A percentile compares a stretch with the other conserved stretches of the same genome.
Evolutionary conservation across 306 rosid species (phyloP).

Genomic region (Inga laurina): DNA sequence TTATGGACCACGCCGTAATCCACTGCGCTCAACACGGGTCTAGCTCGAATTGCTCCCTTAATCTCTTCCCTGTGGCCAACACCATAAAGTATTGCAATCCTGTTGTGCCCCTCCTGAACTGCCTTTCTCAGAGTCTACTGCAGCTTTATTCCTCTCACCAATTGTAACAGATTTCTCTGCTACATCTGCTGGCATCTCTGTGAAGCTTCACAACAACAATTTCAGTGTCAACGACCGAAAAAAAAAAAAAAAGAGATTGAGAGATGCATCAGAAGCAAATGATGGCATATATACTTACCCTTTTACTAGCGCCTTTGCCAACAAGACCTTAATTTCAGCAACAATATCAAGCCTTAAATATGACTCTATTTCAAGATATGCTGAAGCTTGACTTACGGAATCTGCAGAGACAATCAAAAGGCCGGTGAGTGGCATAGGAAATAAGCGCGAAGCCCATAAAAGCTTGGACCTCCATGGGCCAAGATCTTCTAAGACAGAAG

Average conservation of each 20-base stretch:
- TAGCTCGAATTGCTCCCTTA: conserved; percentile 81
- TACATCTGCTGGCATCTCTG: conserved; percentile 70
- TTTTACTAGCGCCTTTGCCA: conserved; percentile 80
- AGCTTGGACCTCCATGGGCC: not conserved
- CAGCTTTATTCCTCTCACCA: conserved; percentile 88
- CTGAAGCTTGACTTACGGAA: conserved; percentile 60
- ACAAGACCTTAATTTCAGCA: conserved; percentile 88
- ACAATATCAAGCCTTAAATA: conserved; percentile 87
- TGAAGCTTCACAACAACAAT: conserved; percentile 56
- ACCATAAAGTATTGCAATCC: conserved; percentile 90
- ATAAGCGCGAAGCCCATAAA: conserved; percentile 90
- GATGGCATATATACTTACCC: conserved; percentile 52
- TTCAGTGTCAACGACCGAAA: conserved; percentile 28
- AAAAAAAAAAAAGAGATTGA: conserved; percentile 2
- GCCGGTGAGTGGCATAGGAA: conserved; percentile 97
- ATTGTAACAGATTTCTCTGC: conserved; percentile 84
- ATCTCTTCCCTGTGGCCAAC: conserved; percentile 93
- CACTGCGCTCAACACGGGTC: conserved; percentile 69
- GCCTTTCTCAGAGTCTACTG: conserved; percentile 61
- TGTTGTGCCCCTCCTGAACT: conserved; percentile 69
- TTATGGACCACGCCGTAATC: conserved; percentile 46
- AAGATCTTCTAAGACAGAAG: conserved; percentile 16
- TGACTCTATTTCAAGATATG: conserved; percentile 65
- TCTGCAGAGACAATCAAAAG: conserved; percentile 81
- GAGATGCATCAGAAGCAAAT: conserved; percentile 8